phyloP scores from a whole-genome alignment of 768 basidiomycete species.

The Leccinum disarticulatum region DNA sequence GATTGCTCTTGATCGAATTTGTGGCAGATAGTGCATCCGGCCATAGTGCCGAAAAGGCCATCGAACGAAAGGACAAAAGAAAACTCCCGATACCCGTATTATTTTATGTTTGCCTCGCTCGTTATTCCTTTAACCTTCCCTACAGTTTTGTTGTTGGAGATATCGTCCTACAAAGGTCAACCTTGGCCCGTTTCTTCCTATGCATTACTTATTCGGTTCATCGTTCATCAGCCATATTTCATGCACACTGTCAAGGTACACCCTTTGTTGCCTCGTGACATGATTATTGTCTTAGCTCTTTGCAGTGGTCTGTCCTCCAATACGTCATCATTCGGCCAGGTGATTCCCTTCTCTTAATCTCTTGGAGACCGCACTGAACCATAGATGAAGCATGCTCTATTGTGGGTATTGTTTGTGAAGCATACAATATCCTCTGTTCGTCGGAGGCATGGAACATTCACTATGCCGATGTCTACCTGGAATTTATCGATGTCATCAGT shows the following conservation, averaged over 20 bases:
- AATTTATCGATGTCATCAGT: constrained; percentile 73
- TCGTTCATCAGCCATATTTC: constrained; percentile 64
- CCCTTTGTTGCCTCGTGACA: background rate
- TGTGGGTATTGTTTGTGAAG: constrained; percentile 76
- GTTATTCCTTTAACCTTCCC: background rate
- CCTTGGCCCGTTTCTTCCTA: background rate
- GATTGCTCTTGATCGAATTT: constrained; percentile 80
- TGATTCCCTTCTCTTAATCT: constrained; percentile 11
- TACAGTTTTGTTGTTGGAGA: constrained; percentile 77
- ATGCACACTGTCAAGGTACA: constrained; percentile 83
- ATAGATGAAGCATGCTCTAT: constrained; percentile 44
- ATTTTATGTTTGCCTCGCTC: constrained; percentile 10
- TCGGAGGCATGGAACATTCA: constrained; percentile 55
- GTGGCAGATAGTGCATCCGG: constrained; percentile 69
- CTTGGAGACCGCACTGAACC: constrained; percentile 7
- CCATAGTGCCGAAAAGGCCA: constrained; percentile 63
- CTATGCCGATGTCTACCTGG: constrained; percentile 70
- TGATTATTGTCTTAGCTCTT: background rate
- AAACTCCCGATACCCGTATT: constrained; percentile 67
- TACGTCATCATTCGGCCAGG: constrained; percentile 75
- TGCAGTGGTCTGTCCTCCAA: constrained; percentile 84
- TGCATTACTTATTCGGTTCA: constrained; percentile 7
- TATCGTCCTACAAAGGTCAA: constrained; percentile 77
- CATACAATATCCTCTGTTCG: constrained; percentile 66
- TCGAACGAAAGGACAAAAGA: constrained; percentile 78